Evolutionary conservation across 441 rosid genomes (phyloP), one percentile per base, ranked within the genome.

Genomic region (Rhodomyrtus psidioides): DNA sequence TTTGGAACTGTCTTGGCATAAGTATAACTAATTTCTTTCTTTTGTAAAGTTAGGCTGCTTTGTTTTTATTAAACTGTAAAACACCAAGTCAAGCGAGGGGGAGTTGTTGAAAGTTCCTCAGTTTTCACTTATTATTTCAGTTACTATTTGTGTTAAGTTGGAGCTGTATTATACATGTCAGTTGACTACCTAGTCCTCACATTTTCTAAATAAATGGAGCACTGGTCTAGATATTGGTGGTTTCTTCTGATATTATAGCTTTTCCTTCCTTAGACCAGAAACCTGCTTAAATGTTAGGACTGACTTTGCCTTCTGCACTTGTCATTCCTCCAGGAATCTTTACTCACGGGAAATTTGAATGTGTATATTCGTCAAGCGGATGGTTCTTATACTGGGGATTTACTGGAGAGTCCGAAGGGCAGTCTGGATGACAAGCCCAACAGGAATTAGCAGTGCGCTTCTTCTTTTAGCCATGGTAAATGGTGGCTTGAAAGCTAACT

Each of bases 301-400:
- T 60, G 15, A 86, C 53, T 26, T 53, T 42, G 70, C 58, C 34
- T 17, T 44, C 56, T 83, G 30, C 19, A 55, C 83, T 27, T 83
- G 55, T 88, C 88, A 44, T 86, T 88, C 91, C 44, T 92, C 87
- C 94, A 96, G 98, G 98, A 95, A 58, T 89, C 91, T 44, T 85
- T 90, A 30, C 88, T 93, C 62, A 91, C 97, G 24, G 92, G 94
- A 89, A 96, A 94, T 88, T 91, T 94, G 93, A 93, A 95, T 89
- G 89, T 91, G 76, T 89, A 90, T 76, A 88, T 92, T 74, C 93
- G 95, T 88, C 96, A 94, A 91, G 91, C 96, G 19, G 99, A 95
- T 87, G 96, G 98, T 70, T 95, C 98, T 62, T 95, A 94, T 88
- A 88, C 92, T 44, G 94, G 91, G 89, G 96, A 96, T 89, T 89